Percentiles rank a stretch among this genome's conserved stretches.
These are phyloP conservation scores for Zygosaccharomyces rouxii DNA, from an alignment of 805 yeast species.

Conservation along the genomic window DNA sequence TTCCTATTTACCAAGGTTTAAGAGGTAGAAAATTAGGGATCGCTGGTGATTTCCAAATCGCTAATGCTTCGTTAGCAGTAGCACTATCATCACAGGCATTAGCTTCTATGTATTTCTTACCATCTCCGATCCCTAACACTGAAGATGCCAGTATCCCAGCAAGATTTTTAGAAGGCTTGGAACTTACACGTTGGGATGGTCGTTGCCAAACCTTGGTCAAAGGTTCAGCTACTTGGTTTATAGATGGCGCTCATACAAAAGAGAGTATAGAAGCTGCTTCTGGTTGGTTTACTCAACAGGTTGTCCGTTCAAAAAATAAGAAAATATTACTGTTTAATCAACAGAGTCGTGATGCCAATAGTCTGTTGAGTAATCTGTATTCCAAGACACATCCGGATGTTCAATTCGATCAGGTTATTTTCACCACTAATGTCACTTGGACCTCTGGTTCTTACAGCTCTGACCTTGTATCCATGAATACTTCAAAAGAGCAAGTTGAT, in stretches of 20 bases:
- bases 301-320: slow-evolving; percentile 17
- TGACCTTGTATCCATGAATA: slow-evolving; percentile 83
- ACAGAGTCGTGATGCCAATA: slow-evolving; percentile 82
- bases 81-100: slow-evolving; percentile 63
- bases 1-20: slow-evolving; percentile 42
- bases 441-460: slow-evolving; percentile 70
- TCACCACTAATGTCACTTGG: slow-evolving; percentile 93
- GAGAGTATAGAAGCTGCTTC: slow-evolving; percentile 85
- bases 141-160: slow-evolving; percentile 39
- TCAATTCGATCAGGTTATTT: slow-evolving; percentile 69
- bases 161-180: slow-evolving; percentile 55
- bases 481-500: slow-evolving; percentile 72
- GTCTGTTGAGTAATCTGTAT: slow-evolving; percentile 53
- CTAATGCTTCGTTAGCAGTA: slow-evolving; percentile 85
- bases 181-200: slow-evolving; percentile 84
- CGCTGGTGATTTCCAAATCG: slow-evolving; percentile 77
- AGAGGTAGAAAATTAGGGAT: slow-evolving; percentile 54
- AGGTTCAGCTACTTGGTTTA: slow-evolving; percentile 58
- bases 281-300: slow-evolving; percentile 57
- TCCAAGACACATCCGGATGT: slow-evolving; percentile 39
- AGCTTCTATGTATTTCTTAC: slow-evolving; percentile 41
- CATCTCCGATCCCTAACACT: slow-evolving; percentile 19
- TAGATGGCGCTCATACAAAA: slow-evolving; percentile 95
- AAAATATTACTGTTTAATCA: slow-evolving; percentile 80
- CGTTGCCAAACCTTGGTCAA: slow-evolving; percentile 71